Evolutionary conservation across 805 yeast species (phyloP).

Genomic region (Wickerhamiella occidentalis): DNA sequence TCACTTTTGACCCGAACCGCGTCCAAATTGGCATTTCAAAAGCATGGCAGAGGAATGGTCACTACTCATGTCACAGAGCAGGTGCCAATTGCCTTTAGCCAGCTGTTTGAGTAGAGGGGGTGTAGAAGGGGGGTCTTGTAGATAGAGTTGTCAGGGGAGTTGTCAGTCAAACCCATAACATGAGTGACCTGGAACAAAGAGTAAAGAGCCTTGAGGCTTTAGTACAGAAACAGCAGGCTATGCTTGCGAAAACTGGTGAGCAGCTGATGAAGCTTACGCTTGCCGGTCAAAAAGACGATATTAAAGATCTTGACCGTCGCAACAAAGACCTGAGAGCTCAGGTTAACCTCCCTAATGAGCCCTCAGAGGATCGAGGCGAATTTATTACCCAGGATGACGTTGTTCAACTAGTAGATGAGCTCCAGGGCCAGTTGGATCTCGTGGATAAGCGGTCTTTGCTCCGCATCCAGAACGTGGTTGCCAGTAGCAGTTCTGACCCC

Average conservation of each 20-base stretch:
- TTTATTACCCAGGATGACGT: conserved; percentile 68
- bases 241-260: conserved; percentile 68
- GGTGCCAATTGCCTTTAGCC: conserved; percentile 52
- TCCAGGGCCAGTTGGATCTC: conserved; percentile 74
- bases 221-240: conserved; percentile 50
- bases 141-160: too few relatives aligned
- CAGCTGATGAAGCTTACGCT: conserved; percentile 63
- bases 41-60: conserved; percentile 66
- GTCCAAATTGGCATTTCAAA: conserved; percentile 48
- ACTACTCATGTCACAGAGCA: conserved; percentile 67
- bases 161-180: not conserved
- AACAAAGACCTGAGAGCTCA: conserved; percentile 11
- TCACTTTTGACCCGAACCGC: conserved; percentile 54
- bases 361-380: conserved; percentile 10
- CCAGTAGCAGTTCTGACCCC: conserved; percentile 31
- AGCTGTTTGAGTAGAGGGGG: conserved; percentile 28
- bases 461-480: conserved; percentile 52
- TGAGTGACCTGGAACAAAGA: conserved; percentile 3
- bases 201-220: conserved; percentile 25
- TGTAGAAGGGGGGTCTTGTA: too few relatives aligned
- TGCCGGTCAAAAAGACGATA: conserved; percentile 33
- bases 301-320: conserved; percentile 18
- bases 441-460: conserved; percentile 63
- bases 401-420: conserved; percentile 74
- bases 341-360: conserved; percentile 11